Evolutionary conservation across 257 asterid genomes (phyloP).

Genomic region (Nicotiana obtusifolia): DNA sequence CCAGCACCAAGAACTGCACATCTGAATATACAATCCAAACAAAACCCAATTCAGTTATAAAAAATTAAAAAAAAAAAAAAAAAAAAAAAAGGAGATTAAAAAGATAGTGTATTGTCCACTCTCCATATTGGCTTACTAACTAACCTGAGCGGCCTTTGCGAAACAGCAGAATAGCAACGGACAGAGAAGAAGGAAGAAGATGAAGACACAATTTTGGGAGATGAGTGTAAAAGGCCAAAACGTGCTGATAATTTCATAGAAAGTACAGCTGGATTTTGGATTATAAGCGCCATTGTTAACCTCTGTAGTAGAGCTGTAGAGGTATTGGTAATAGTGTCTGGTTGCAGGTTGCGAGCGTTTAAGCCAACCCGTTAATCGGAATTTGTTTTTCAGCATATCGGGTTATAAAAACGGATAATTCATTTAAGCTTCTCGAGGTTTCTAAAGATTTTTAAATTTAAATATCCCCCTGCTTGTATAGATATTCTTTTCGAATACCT

Average conservation of each 20-base stretch:
- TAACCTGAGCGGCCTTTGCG: slow-evolving; percentile 31
- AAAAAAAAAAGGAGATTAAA: background rate
- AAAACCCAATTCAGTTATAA: background rate
- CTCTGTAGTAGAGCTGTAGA: background rate
- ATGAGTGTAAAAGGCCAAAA: background rate
- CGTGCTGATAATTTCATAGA: background rate
- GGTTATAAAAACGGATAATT: background rate
- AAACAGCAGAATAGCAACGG: slow-evolving; percentile 20
- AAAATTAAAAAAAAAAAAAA: background rate
- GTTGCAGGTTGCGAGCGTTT: background rate
- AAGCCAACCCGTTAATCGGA: background rate
- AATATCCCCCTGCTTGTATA: background rate
- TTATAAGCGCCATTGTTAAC: slow-evolving; percentile 2
- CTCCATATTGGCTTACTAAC: background rate
- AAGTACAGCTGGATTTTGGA: slow-evolving; percentile 4
- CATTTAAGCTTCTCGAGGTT: too few species aligned
- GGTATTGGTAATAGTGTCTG: background rate
- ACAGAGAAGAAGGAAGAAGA: slow-evolving; percentile 6
- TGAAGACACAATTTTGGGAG: slow-evolving; percentile 4
- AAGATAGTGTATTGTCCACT: background rate
- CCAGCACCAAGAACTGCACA: slow-evolving; percentile 98
- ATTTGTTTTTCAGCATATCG: background rate
- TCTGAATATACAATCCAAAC: slow-evolving; percentile 30
- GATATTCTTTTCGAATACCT: background rate
- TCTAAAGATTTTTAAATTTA: too few species aligned